These are phyloP conservation scores for Aspergillus sclerotioniger DNA, from an alignment of 495 filamentous ascomycete genomes.

Conservation along the genomic window DNA sequence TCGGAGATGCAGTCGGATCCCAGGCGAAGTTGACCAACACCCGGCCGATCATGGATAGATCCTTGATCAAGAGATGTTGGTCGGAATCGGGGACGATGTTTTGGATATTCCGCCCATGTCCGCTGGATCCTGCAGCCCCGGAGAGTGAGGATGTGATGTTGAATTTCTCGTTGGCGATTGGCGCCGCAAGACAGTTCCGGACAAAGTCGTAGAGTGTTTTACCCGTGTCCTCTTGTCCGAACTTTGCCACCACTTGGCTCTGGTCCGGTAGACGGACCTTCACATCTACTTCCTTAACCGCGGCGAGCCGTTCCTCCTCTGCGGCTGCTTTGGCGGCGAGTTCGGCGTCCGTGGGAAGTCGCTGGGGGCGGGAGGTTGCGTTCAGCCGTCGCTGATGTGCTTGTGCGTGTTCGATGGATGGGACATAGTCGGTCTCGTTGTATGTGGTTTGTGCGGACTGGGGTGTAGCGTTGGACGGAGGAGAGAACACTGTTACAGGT, in stretches of 20 bases:
- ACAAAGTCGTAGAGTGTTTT: slow-evolving; percentile 67
- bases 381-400: slow-evolving; percentile 73
- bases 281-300: slow-evolving; percentile 66
- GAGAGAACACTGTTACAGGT: slow-evolving; percentile 69
- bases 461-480: slow-evolving; percentile 70
- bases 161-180: slow-evolving; percentile 46
- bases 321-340: slow-evolving; percentile 46
- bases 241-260: slow-evolving; percentile 62
- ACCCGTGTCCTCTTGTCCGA: slow-evolving; percentile 62
- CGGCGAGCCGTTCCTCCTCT: slow-evolving; percentile 59
- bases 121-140: slow-evolving; percentile 13
- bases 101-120: slow-evolving; percentile 23
- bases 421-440: slow-evolving; percentile 74
- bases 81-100: slow-evolving; percentile 45
- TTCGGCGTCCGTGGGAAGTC: slow-evolving; percentile 52
- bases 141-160: slow-evolving; percentile 42
- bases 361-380: slow-evolving; percentile 60
- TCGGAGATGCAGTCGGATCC: slow-evolving; percentile 57
- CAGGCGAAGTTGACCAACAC: slow-evolving; percentile 78
- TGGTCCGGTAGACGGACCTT: slow-evolving; percentile 88
- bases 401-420: slow-evolving; percentile 82
- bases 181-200: slow-evolving; percentile 36
- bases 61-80: slow-evolving; percentile 62
- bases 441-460: slow-evolving; percentile 63
- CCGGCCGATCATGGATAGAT: slow-evolving; percentile 64